Evolutionary conservation across 176 grass and related monocot species (phyloP).

Genomic region (Raddia guianensis): DNA sequence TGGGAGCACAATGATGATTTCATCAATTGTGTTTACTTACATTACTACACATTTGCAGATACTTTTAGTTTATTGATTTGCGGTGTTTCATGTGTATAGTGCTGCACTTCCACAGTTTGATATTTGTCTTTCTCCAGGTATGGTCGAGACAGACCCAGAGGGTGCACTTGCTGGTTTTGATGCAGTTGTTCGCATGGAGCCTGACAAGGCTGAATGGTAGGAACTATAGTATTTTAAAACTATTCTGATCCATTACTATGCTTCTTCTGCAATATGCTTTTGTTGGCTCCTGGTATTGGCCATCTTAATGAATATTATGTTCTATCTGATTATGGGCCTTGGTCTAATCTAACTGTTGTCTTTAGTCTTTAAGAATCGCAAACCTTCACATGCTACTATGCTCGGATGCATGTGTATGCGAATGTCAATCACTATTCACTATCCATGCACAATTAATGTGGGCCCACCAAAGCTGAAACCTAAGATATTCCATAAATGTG

Average conservation of each 20-base stretch:
- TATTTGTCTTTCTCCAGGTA: slow-evolving; percentile 54
- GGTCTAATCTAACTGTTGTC: background rate
- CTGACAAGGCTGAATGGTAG: slow-evolving; percentile 97
- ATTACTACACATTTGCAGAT: slow-evolving; percentile 31
- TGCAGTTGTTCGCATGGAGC: slow-evolving; percentile 90
- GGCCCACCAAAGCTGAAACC: background rate
- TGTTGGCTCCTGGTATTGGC: background rate
- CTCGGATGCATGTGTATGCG: background rate
- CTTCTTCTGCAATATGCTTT: slow-evolving; percentile 13
- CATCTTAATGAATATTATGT: slow-evolving; percentile 14
- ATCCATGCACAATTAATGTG: background rate
- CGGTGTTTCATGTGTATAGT: slow-evolving; percentile 30
- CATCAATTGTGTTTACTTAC: background rate
- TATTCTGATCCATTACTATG: background rate
- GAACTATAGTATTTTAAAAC: background rate
- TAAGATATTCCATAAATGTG: background rate
- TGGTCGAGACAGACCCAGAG: slow-evolving; percentile 93
- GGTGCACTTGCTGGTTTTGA: slow-evolving; percentile 94
- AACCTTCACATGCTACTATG: background rate
- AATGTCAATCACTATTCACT: background rate
- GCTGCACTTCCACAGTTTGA: background rate
- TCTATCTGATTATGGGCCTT: slow-evolving; percentile 2
- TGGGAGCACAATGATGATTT: background rate
- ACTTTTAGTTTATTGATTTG: slow-evolving; percentile 1
- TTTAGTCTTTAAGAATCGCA: slow-evolving; percentile 4